A percentile compares a stretch with the other conserved stretches of the same genome.
Evolutionary conservation across 83 land plant species (phyloP).

Genomic region (Picea mariana): DNA sequence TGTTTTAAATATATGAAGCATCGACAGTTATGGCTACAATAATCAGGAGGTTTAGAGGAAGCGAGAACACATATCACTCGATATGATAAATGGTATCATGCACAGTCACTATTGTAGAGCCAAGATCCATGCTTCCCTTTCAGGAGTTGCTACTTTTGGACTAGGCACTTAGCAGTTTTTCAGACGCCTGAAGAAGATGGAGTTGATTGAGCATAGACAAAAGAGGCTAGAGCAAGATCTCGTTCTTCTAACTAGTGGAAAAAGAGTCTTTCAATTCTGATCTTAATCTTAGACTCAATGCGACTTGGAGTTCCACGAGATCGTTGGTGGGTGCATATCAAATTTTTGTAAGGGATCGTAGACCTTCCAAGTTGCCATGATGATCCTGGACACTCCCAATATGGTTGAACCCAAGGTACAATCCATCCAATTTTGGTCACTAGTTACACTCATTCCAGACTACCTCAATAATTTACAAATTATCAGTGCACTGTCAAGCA

Average conservation of each 20-base stretch:
- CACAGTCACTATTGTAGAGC: neutral
- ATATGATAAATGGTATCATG: neutral
- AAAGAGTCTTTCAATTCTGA: too few species aligned
- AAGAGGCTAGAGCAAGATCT: conserved; percentile 71
- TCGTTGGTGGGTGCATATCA: too few species aligned
- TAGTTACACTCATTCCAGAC: too few species aligned
- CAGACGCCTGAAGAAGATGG: conserved; percentile 77
- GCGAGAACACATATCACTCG: neutral
- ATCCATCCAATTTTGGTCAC: too few species aligned
- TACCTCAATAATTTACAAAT: too few species aligned
- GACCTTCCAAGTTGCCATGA: too few species aligned
- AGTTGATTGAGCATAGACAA: conserved; percentile 64
- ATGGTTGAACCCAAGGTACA: too few species aligned
- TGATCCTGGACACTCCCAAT: too few species aligned
- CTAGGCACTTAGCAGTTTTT: conserved; percentile 93
- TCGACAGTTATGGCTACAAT: neutral
- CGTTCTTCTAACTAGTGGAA: conserved; percentile 24
- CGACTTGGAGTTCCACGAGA: too few species aligned
- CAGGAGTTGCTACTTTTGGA: conserved; percentile 83
- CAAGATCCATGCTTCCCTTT: neutral
- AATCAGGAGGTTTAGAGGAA: neutral
- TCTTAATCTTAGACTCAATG: too few species aligned
- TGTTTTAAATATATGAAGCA: neutral
- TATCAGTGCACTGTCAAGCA: too few species aligned
- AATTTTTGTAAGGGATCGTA: too few species aligned